Evolutionary conservation across 2,329 filamentous ascomycete genomes (phyloP).

Genomic region (Paecilomyces niveus): DNA sequence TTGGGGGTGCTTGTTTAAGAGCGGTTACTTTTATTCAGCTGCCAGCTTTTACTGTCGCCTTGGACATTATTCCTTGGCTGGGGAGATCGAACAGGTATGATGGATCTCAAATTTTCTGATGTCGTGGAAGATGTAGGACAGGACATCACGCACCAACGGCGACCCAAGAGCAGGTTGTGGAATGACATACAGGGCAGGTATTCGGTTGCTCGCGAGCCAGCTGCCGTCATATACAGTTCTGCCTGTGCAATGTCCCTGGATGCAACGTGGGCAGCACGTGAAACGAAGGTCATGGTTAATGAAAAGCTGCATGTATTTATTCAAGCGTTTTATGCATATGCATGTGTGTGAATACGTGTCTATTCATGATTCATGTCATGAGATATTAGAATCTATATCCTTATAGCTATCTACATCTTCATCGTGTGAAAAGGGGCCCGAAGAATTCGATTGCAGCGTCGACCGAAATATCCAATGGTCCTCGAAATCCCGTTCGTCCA

Average conservation of each 20-base stretch:
- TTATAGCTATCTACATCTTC: not conserved
- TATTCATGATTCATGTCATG: not conserved
- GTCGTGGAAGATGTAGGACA: not conserved
- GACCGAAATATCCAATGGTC: too few species aligned
- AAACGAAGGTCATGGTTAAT: slow-evolving; percentile 11
- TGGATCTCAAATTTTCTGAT: not conserved
- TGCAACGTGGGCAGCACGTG: slow-evolving; percentile 15
- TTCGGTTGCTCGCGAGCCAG: not conserved
- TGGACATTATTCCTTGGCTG: not conserved
- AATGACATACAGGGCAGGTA: not conserved
- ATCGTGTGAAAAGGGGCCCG: not conserved
- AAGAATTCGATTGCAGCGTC: too few species aligned
- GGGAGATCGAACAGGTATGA: not conserved
- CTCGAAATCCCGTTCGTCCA: not conserved
- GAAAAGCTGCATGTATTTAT: slow-evolving; percentile 1
- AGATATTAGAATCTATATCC: not conserved
- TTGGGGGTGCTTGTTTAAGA: not conserved
- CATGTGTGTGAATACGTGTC: not conserved
- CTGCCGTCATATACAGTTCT: not conserved
- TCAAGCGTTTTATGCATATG: not conserved
- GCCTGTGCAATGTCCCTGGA: not conserved
- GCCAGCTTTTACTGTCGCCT: not conserved
- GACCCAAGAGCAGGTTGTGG: not conserved
- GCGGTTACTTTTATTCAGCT: not conserved
- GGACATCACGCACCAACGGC: not conserved